These are phyloP conservation scores for Bocquillonia castaneifolia DNA, from an alignment of 441 rosid species.

Conservation along the genomic window DNA sequence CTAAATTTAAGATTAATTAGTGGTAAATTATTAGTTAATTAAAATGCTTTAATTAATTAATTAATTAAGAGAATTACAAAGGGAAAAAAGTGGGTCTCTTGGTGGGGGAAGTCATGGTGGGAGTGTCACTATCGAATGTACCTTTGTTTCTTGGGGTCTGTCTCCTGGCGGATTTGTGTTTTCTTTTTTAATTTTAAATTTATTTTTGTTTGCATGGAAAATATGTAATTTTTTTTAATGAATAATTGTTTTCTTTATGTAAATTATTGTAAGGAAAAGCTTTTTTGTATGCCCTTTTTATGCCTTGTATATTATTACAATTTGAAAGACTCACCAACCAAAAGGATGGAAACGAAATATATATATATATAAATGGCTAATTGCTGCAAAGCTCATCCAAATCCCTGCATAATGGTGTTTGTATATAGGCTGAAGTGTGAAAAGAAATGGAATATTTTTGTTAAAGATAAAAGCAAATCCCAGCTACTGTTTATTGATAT, in stretches of 20 bases:
- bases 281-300: not conserved
- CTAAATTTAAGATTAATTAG: conserved; percentile 18
- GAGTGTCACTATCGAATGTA: conserved; percentile 59
- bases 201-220: conserved; percentile 28
- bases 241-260: conserved; percentile 4
- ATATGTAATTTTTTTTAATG: not conserved
- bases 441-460: conserved; percentile 11
- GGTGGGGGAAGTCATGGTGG: conserved; percentile 58
- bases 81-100: conserved; percentile 20
- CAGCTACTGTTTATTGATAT: not conserved
- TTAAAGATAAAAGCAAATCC: conserved; percentile 7
- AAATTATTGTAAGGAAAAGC: conserved; percentile 12
- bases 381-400: not conserved
- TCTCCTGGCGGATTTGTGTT: conserved; percentile 23
- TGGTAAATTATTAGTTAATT: not conserved
- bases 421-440: not conserved
- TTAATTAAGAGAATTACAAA: conserved; percentile 20
- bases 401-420: not conserved
- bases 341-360: not conserved
- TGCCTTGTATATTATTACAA: not conserved
- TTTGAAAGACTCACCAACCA: not conserved
- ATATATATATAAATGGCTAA: not conserved
- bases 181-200: conserved; percentile 1
- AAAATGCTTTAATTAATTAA: too few relatives aligned
- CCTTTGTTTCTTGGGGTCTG: conserved; percentile 53